phyloP scores from a whole-genome alignment of 192 early-diverging fungal species.

The Coemansia erecta region DNA sequence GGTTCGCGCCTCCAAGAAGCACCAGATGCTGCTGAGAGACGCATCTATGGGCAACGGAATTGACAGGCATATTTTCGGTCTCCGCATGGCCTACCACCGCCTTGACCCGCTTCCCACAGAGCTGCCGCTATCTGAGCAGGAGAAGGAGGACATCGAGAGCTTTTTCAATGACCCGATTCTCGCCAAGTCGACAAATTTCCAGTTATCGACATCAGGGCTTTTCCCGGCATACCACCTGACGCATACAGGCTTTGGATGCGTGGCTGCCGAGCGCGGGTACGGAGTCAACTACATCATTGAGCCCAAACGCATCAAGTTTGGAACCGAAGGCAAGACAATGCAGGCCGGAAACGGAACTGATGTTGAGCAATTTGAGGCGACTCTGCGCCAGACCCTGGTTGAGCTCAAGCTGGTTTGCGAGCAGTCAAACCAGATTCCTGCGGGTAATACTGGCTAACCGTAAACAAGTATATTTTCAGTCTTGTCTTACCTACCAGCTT shows the following conservation, averaged over 20 bases:
- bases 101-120: constrained; percentile 50
- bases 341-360: constrained; percentile 26
- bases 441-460: constrained; percentile 14
- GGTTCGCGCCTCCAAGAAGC: constrained; percentile 63
- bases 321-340: constrained; percentile 69
- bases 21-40: constrained; percentile 65
- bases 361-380: constrained; percentile 17
- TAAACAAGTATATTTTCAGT: background rate
- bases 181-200: constrained; percentile 64
- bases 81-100: constrained; percentile 59
- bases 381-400: constrained; percentile 16
- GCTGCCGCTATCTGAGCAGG: constrained; percentile 10
- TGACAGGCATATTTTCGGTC: constrained; percentile 82
- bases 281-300: constrained; percentile 84
- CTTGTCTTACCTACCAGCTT: too few species aligned
- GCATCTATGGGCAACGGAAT: constrained; percentile 75
- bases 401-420: constrained; percentile 30
- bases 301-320: constrained; percentile 68
- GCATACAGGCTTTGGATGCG: constrained; percentile 86
- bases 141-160: constrained; percentile 18
- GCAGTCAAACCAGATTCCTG: constrained; percentile 12
- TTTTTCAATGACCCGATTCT: constrained; percentile 70
- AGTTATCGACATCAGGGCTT: constrained; percentile 75
- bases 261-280: constrained; percentile 74
- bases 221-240: constrained; percentile 65